Base-by-base conservation (phyloP, 2,329 filamentous ascomycete genomes). In the Arthrobotrys entomopaga region DNA sequence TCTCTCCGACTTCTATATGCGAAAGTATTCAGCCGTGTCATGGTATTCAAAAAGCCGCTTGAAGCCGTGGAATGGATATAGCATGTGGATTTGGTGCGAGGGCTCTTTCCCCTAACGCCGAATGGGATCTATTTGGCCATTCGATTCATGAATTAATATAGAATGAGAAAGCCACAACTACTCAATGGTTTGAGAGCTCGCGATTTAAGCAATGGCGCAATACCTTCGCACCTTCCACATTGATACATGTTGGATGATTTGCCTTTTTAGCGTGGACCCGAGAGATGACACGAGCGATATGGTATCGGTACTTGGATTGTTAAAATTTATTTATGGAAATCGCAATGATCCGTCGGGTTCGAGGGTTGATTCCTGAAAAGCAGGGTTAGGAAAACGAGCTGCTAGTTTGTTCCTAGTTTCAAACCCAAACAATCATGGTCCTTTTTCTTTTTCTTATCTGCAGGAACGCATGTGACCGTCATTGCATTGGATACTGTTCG, bases 391-490 rank as follows among this genome's bases (percentile, higher is more conserved):
- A 56, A 50, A 50, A 73, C 56, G 59, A 73, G 61, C 42, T 73
- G 42, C 69, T 61, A 22, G 26, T 65, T 73, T 73, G 42, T 54
- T 50, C 53, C 69, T 73, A 73, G 69, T 26, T 46, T 43, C 46
- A 22, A 19, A 34, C 16, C 40, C 8, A 29, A 59, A 26, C 15
- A n/a, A 22, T 50, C 34, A 46, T 2, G 29, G 10, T 7, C 2
- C 6, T 34, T 34, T 8, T 6, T 34, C 10, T 34, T 59, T 60
- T 43, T 53, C 34, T 42, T 50, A n/a, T n/a, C n/a, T 10, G 4
- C 20, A 11, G 34, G 38, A 29, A 56, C 48, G 40, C 65, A 69
- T 69, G 65, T 69, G 65, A 69, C 65, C 26, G 54, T 19, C 24
- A 29, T 16, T 16, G 38, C 24, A 29, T 16, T 16, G 38, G 19